Evolutionary conservation across 768 basidiomycete species (phyloP).

Genomic region (Mycena rebaudengoi): DNA sequence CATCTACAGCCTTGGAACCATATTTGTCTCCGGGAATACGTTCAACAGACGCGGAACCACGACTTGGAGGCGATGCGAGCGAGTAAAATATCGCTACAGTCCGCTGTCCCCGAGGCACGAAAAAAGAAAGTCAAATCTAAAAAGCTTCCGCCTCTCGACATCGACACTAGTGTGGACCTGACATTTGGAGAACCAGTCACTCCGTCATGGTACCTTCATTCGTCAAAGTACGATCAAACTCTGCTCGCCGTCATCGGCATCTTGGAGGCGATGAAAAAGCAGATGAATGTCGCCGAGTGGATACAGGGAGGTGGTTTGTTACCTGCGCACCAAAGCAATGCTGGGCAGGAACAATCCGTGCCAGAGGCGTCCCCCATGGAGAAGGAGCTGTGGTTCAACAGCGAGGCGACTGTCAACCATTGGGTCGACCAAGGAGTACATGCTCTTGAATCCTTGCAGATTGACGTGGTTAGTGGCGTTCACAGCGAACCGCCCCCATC

Average conservation of each 20-base stretch:
- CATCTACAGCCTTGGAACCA: constrained; percentile 65
- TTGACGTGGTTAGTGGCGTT: constrained; percentile 18
- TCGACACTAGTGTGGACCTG: neutral
- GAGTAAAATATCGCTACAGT: neutral
- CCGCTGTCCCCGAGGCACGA: neutral
- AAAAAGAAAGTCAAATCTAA: constrained; percentile 15
- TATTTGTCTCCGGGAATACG: constrained; percentile 63
- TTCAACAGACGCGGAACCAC: constrained; percentile 36
- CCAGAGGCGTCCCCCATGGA: neutral
- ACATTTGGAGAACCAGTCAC: neutral
- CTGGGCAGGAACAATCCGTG: neutral
- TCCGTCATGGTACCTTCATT: neutral
- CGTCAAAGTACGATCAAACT: constrained; percentile 45
- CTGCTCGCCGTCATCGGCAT: constrained; percentile 62
- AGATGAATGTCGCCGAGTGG: constrained; percentile 62
- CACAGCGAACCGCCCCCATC: neutral
- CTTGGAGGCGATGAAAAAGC: constrained; percentile 52
- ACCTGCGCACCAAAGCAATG: neutral
- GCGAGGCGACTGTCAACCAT: constrained; percentile 4
- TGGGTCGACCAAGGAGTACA: constrained; percentile 18
- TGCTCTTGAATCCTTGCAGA: constrained; percentile 22
- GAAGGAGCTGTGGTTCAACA: constrained; percentile 22
- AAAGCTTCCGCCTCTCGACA: neutral
- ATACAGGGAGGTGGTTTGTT: constrained; percentile 52
- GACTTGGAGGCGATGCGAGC: constrained; percentile 13